Evolutionary conservation across 768 basidiomycete species (phyloP).

Genomic region (Baorangia bicolor): DNA sequence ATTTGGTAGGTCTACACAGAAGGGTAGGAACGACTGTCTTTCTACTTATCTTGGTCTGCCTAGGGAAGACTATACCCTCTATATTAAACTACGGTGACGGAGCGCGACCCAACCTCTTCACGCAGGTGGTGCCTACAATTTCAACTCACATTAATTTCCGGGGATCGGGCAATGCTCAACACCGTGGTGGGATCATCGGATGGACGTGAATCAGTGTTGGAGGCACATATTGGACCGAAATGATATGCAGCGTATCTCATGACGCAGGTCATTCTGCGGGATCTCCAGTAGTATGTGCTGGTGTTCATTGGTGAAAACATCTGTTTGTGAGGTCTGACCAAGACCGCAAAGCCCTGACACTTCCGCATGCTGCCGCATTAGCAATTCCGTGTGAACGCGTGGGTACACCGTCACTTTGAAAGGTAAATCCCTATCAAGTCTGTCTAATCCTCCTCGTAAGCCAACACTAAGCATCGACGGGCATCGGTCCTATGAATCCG

Average conservation of each 20-base stretch:
- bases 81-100: not conserved
- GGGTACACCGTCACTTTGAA: constrained; percentile 20
- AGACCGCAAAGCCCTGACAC: not conserved
- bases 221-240: not conserved
- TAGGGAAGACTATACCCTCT: not conserved
- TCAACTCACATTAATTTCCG: not conserved
- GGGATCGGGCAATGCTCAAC: not conserved
- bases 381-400: constrained; percentile 26
- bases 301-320: not conserved
- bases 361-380: not conserved
- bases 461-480: not conserved
- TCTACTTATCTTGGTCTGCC: not conserved
- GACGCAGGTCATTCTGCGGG: not conserved
- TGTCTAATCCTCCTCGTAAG: constrained; percentile 15
- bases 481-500: not conserved
- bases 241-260: not conserved
- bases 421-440: constrained; percentile 18
- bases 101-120: not conserved
- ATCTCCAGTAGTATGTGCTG: not conserved
- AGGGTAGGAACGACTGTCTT: too few relatives aligned
- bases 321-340: not conserved
- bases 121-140: not conserved
- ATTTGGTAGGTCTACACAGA: not conserved
- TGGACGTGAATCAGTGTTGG: not conserved
- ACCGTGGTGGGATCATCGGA: not conserved